These are phyloP conservation scores for Codiaeum variegatum DNA, from an alignment of 441 rosid genomes.

Conservation along the genomic window DNA sequence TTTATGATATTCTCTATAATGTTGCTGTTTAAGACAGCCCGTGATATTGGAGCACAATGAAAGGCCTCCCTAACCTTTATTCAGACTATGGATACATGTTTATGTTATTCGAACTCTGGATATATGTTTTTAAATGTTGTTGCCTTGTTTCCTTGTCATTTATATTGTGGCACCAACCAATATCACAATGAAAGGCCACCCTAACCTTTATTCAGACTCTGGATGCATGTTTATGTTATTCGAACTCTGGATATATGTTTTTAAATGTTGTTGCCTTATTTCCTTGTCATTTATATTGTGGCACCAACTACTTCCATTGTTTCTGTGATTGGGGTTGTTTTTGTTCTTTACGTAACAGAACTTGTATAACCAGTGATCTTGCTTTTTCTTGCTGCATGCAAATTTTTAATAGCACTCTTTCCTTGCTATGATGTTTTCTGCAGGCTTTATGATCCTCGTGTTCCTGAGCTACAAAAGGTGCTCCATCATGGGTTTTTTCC, in stretches of 20 bases:
- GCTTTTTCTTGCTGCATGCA: background rate
- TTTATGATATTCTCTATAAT: background rate
- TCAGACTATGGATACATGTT: too few species aligned
- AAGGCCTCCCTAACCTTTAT: background rate
- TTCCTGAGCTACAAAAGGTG: conserved; percentile 61
- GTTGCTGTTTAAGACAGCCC: background rate
- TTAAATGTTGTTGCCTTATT: background rate
- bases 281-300: background rate
- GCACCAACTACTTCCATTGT: background rate
- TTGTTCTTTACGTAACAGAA: background rate
- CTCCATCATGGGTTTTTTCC: conserved; percentile 87
- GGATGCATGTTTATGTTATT: too few species aligned
- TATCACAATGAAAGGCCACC: too few species aligned
- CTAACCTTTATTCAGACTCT: too few species aligned
- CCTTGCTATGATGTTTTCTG: conserved; percentile 28
- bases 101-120: too few species aligned
- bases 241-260: background rate
- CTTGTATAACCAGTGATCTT: background rate
- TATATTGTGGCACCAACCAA: background rate
- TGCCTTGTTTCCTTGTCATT: background rate
- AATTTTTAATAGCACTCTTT: background rate
- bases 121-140: background rate
- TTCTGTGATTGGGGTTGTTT: too few species aligned
- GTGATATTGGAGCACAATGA: background rate
- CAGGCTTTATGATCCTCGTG: conserved; percentile 98